Evolutionary conservation across 345 rosid species (phyloP), one percentile per base, ranked within the genome.

Genomic region (Eucalyptus melliodora): DNA sequence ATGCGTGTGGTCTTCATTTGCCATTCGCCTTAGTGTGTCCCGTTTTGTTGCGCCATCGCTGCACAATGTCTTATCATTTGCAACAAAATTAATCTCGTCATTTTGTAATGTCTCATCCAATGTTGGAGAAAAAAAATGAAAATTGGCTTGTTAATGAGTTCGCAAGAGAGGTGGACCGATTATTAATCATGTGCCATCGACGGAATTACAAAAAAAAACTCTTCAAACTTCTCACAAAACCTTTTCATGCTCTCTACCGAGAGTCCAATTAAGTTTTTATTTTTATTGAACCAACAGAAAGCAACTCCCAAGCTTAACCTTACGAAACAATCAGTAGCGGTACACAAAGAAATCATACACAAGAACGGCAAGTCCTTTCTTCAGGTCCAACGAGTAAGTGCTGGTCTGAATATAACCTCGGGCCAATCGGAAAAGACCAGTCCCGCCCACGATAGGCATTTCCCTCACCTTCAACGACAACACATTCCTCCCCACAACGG

Each of bases 351-450:
- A 85, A 89, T 91, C 67, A 83, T 91, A 91, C 88, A 87, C 62
- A 40, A 89, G 90, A 23, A 87, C 88, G 69, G 88, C 17, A 23
- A 86, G 26, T 86, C 87, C 92, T 21, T 88, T 90, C 21, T 89
- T 90, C 27, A 89, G 69, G 59, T 47, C 86, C 27, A n/a, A 88
- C n/a, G 16, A 45, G 26, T 88, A 88, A 82, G 91, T 91, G 72
- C 53, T 91, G 5, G 91, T 90, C 80, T 86, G 88, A 67, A 60
- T 89, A 56, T 91, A 91, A 31, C 92, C 92, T 3, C 90, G 86
- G 12, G 90, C 91, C 87, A 91, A 88, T 37, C 91, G 87, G 90
- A 90, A 91, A 50, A 86, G 27, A 11, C 92, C 91, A 49, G 88
- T 86, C 9, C 92, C 91, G 14, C 92, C 92, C 34, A 89, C 86